These are phyloP conservation scores for Rhodotorula sp. DNA, from an alignment of 1,284 basidiomycete genomes.

Conservation along the genomic window DNA sequence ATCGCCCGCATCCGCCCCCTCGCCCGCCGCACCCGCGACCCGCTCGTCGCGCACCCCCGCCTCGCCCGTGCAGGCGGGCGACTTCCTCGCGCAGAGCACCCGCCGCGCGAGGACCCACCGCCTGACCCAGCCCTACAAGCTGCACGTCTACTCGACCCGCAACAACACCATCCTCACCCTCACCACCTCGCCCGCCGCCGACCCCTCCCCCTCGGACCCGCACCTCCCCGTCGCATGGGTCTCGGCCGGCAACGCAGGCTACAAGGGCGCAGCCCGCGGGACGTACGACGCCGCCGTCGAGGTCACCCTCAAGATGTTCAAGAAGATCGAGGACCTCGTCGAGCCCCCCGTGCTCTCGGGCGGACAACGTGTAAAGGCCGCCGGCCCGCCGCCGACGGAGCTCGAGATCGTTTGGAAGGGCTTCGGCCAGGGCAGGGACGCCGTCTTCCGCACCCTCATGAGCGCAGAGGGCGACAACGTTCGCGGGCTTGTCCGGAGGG, in stretches of 20 bases:
- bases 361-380: constrained; percentile 33
- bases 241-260: constrained; percentile 48
- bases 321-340: constrained; percentile 47
- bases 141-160: constrained; percentile 51
- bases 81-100: not conserved
- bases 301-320: constrained; percentile 50
- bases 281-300: constrained; percentile 54
- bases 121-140: constrained; percentile 44
- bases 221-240: constrained; percentile 41
- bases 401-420: constrained; percentile 53
- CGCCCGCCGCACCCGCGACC: not conserved
- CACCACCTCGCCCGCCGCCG: constrained; percentile 41
- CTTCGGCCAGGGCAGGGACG: constrained; percentile 54
- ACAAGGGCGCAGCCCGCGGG: constrained; percentile 51
- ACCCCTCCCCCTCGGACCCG: constrained; percentile 2
- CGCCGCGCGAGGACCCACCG: not conserved
- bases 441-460: constrained; percentile 51
- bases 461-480: constrained; percentile 49
- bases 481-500: constrained; percentile 47
- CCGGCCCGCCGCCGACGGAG: constrained; percentile 46
- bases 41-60: not conserved
- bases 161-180: constrained; percentile 56
- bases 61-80: constrained; percentile 2
- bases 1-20: not conserved
- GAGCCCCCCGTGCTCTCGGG: constrained; percentile 28